Base-by-base conservation (phyloP, 257 asterid genomes). In the Solanum chiquidenum region DNA sequence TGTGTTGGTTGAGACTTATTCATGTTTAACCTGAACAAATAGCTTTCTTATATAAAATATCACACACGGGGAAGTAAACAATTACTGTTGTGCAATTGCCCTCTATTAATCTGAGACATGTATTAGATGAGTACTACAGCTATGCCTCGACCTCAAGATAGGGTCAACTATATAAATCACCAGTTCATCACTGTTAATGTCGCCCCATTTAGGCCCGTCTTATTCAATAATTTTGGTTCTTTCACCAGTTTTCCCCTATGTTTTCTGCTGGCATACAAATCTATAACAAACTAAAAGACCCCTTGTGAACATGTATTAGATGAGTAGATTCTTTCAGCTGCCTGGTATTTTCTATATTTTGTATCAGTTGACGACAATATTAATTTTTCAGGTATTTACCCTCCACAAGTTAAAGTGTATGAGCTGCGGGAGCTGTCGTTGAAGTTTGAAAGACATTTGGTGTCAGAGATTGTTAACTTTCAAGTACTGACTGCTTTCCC, bases 391-490 rank as follows among this genome's bases (percentile, higher is more conserved):
- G 98, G 99, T 86, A 97, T 97, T 88, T 95, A 97, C 85, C 99
- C 99, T 74, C 99, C 99, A 37, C 99, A 97, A 92, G 89, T 95
- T 84, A 97, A 97, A 93, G 99, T 97, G 68, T 97, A 90, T 42
- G 98, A 97, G 94, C 91, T 95, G 88, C 93, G 96, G 89, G 96
- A 97, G 87, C 90, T 94, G 86, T 88, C 99, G 2, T 86, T 94
- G 90, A 97, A 95, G 94, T 97, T 97, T 87, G 99, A 97, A 91
- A 94, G 99, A 76, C 99, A 97, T 91, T 92, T 97, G 88, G 90
- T 95, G 49, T 95, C 99, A 37, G 99, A 97, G 92, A 97, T 95
- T 72, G 90, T 97, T 86, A 83, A 95, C 90, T 97, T 97, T 85
- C 91, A 95, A 98, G 99, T 95, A 89, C 35, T 74, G 69, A 20